phyloP scores from a whole-genome alignment of 768 basidiomycete species.

The Baorangia bicolor region DNA sequence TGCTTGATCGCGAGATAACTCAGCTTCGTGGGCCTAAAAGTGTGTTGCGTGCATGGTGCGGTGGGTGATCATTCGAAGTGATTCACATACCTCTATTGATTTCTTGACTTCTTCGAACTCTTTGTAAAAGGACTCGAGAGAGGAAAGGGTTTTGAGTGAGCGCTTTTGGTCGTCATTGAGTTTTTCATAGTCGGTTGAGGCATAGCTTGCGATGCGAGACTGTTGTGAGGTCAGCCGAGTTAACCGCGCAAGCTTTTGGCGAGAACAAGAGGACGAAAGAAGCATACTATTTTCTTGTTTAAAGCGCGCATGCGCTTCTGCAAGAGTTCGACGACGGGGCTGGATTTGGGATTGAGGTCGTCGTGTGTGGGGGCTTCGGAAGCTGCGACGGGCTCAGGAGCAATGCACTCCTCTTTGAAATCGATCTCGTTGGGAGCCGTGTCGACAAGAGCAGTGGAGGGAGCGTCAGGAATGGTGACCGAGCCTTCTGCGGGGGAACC shows the following conservation, averaged over 20 bases:
- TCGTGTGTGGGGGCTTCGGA: constrained; percentile 43
- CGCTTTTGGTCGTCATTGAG: constrained; percentile 89
- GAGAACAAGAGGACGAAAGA: constrained; percentile 8
- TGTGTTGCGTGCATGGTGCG: background rate
- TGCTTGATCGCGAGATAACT: constrained; percentile 54
- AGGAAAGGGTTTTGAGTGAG: constrained; percentile 66
- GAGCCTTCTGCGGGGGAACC: constrained; percentile 46
- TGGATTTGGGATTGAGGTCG: constrained; percentile 49
- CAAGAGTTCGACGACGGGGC: constrained; percentile 76
- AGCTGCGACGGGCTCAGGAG: constrained; percentile 45
- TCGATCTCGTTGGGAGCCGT: constrained; percentile 49
- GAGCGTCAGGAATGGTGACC: constrained; percentile 43
- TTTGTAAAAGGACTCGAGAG: constrained; percentile 74
- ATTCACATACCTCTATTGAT: constrained; percentile 74
- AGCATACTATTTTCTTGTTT: constrained; percentile 79
- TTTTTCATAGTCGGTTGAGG: constrained; percentile 62
- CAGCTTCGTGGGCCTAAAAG: constrained; percentile 60
- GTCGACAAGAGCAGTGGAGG: constrained; percentile 47
- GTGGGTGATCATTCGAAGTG: background rate
- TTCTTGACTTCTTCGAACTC: constrained; percentile 85
- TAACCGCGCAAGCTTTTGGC: constrained; percentile 5
- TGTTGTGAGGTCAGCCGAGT: constrained; percentile 31
- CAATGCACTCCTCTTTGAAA: constrained; percentile 44
- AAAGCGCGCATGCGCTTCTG: constrained; percentile 75
- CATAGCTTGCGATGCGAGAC: constrained; percentile 74